These are phyloP conservation scores for Brassica napus DNA, from an alignment of 345 rosid species.

Conservation along the genomic window Da-Ae NC_063447.1:30208001-30208500, in stretches of 20 bases:
- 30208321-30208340: no score
- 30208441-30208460: not conserved
- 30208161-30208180: constrained; percentile 12
- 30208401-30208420: no score
- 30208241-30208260: no score
- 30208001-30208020: constrained; percentile 74
- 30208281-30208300: no score
- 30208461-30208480: not conserved
- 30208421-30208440: no score
- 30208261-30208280: no score
- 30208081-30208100: constrained; percentile 77
- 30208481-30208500: no score
- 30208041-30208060: constrained; percentile 74
- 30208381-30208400: no score
- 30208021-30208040: constrained; percentile 73
- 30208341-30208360: no score
- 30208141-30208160: constrained; percentile 65
- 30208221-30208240: no score
- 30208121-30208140: constrained; percentile 71
- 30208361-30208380: no score
- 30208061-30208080: constrained; percentile 87
- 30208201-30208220: not conserved
- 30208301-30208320: no score
- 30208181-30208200: constrained; percentile 16
- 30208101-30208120: constrained; percentile 69